Evolutionary conservation across 164 flowering plant species (phyloP).

Genomic region (Vitis vinifera): DNA sequence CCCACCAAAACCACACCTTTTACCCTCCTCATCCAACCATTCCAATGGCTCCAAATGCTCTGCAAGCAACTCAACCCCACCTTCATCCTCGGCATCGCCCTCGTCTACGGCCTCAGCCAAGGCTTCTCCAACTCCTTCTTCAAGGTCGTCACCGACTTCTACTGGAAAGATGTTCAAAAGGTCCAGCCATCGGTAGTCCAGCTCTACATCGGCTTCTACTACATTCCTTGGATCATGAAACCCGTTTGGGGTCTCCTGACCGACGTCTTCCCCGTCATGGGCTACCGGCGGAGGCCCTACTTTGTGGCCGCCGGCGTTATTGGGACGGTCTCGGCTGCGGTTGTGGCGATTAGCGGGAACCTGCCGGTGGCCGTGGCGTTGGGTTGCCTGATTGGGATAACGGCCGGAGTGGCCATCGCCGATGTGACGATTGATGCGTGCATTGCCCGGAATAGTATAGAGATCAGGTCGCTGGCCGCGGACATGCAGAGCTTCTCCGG

Average conservation of each 20-base stretch:
- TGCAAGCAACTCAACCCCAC: constrained; percentile 41
- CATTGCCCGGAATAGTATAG: constrained; percentile 62
- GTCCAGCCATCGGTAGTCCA: constrained; percentile 76
- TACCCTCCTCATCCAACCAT: constrained; percentile 34
- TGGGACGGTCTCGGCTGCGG: constrained; percentile 44
- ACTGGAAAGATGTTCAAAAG: constrained; percentile 82
- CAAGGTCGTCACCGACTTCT: constrained; percentile 61
- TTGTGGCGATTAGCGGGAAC: constrained; percentile 32
- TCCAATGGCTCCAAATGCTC: constrained; percentile 65
- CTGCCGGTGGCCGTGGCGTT: constrained; percentile 45
- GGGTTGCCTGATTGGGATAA: constrained; percentile 45
- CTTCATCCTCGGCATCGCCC: constrained; percentile 53
- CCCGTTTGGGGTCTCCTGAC: constrained; percentile 76
- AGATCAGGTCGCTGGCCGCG: constrained; percentile 50
- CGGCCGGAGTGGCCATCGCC: constrained; percentile 59
- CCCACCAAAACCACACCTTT: neutral
- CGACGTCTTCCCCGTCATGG: constrained; percentile 57
- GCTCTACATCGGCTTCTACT: constrained; percentile 51
- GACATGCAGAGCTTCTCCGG: constrained; percentile 81
- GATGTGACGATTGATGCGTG: constrained; percentile 81
- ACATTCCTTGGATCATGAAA: constrained; percentile 74
- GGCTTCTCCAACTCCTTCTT: constrained; percentile 63
- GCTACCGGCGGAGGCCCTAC: constrained; percentile 62
- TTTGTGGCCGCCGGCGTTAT: constrained; percentile 54
- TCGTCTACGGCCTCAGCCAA: constrained; percentile 76